phyloP scores from a whole-genome alignment of 2,329 filamentous ascomycete species.

The Macrophomina tecta region DNA sequence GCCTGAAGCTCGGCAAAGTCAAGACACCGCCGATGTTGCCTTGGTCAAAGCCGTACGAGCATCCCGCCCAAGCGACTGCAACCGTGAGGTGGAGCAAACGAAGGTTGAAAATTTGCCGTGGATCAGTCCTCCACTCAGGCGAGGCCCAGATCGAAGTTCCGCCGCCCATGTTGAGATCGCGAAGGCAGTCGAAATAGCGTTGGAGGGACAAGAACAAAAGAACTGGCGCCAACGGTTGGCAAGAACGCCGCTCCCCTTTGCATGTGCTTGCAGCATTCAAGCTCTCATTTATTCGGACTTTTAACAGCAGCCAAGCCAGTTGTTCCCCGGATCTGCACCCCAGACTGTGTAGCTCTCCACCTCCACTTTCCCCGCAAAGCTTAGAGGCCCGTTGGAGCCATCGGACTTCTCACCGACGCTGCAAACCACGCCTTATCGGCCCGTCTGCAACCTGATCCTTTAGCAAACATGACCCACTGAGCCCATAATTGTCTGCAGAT shows the following conservation, averaged over 20 bases:
- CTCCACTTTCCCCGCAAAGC: slow-evolving; percentile 2
- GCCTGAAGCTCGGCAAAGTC: slow-evolving; percentile 45
- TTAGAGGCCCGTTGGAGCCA: not conserved
- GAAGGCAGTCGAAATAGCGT: not conserved
- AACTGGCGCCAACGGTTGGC: not conserved
- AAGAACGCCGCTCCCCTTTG: not conserved
- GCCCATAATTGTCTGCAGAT: not conserved
- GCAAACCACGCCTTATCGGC: not conserved
- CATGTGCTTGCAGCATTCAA: not conserved
- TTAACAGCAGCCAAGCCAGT: not conserved
- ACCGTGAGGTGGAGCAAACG: slow-evolving; percentile 42
- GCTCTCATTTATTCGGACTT: not conserved
- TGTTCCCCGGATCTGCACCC: slow-evolving; percentile 10
- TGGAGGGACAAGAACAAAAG: too few relatives aligned
- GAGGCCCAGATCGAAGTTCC: slow-evolving; percentile 48
- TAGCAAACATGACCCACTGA: not conserved
- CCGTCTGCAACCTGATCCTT: not conserved
- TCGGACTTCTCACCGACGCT: slow-evolving; percentile 10
- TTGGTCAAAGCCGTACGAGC: slow-evolving; percentile 49
- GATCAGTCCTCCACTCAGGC: slow-evolving; percentile 46
- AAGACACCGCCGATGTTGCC: slow-evolving; percentile 50
- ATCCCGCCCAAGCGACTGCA: slow-evolving; percentile 47
- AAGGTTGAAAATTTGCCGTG: slow-evolving; percentile 47
- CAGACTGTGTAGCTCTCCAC: not conserved
- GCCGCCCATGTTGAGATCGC: slow-evolving; percentile 43